These are phyloP conservation scores for Neurospora sp. DNA, from an alignment of 495 filamentous ascomycete species.

Conservation along the genomic window DNA sequence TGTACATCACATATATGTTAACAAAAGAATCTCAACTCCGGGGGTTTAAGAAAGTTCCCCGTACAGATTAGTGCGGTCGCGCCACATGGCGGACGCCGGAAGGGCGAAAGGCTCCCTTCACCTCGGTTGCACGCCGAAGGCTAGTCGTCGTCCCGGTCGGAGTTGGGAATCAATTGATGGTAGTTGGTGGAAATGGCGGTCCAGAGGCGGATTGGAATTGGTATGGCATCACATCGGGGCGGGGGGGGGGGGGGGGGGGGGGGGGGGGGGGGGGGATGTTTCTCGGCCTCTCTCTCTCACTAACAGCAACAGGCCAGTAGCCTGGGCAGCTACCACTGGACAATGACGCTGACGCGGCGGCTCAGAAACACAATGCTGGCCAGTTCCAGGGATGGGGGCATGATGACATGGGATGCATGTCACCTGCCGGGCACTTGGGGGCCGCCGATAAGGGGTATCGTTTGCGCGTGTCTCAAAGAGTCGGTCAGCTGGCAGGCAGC, in stretches of 20 bases:
- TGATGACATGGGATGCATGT: neutral
- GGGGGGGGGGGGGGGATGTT: neutral
- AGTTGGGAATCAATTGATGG: neutral
- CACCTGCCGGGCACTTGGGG: neutral
- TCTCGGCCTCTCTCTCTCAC: neutral
- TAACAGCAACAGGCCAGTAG: neutral
- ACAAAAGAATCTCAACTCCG: neutral
- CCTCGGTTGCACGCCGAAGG: conserved; percentile 6
- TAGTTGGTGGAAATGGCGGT: conserved; percentile 8
- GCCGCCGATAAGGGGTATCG: neutral
- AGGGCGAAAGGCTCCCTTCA: conserved; percentile 30
- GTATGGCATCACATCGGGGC: conserved; percentile 25
- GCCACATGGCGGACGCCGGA: conserved; percentile 70
- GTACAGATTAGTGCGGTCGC: conserved; percentile 97
- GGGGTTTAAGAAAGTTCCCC: neutral
- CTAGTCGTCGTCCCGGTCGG: neutral
- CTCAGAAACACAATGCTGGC: neutral
- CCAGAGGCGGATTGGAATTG: neutral
- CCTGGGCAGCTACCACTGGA: neutral
- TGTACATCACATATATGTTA: neutral
- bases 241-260: no score
- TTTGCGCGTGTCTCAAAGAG: neutral
- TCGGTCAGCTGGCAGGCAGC: neutral
- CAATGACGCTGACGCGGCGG: conserved; percentile 6
- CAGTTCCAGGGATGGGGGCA: neutral